Conservation (phyloP, 208 protist species). For the Wallacemonas sp. region DNA sequence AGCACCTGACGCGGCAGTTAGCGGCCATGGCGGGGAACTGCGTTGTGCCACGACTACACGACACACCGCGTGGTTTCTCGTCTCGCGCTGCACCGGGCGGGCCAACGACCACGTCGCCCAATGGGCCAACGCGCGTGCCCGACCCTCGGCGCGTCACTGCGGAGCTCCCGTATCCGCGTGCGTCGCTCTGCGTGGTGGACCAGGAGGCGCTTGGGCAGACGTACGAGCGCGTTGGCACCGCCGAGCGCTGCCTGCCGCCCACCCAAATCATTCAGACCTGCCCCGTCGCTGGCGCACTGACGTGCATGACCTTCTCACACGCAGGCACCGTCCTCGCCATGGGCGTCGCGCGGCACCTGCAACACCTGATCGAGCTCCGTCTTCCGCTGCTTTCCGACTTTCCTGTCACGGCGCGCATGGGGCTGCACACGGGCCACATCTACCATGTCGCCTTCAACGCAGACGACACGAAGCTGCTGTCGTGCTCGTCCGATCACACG, state of each 20-base stretch:
- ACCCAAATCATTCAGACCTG: constrained; percentile 44
- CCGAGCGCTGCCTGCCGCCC: constrained; percentile 66
- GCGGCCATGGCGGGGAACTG: constrained; percentile 31
- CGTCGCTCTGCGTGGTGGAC: constrained; percentile 24
- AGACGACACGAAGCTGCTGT: constrained; percentile 55
- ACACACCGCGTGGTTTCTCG: constrained; percentile 8
- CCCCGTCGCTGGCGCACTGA: constrained; percentile 50
- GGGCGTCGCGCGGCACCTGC: constrained; percentile 58
- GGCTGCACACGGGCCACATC: constrained; percentile 68
- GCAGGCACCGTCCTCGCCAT: constrained; percentile 44
- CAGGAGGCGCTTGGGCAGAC: constrained; percentile 24
- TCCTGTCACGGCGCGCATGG: constrained; percentile 34
- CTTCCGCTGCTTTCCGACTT: constrained; percentile 36
- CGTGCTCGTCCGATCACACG: constrained; percentile 75
- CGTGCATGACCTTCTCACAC: constrained; percentile 60
- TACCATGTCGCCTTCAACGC: constrained; percentile 56
- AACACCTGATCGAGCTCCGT: constrained; percentile 68
- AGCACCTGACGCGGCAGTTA: constrained; percentile 59
- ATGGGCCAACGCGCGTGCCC: not conserved
- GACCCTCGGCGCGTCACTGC: not conserved
- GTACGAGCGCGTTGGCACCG: constrained; percentile 45
- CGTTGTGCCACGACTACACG: constrained; percentile 22
- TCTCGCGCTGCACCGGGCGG: not conserved
- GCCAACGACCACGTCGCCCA: too few species aligned
- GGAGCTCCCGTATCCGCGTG: not conserved